phyloP scores from a whole-genome alignment of 2,329 filamentous ascomycete genomes.

The Aspergillus tanneri region DNA sequence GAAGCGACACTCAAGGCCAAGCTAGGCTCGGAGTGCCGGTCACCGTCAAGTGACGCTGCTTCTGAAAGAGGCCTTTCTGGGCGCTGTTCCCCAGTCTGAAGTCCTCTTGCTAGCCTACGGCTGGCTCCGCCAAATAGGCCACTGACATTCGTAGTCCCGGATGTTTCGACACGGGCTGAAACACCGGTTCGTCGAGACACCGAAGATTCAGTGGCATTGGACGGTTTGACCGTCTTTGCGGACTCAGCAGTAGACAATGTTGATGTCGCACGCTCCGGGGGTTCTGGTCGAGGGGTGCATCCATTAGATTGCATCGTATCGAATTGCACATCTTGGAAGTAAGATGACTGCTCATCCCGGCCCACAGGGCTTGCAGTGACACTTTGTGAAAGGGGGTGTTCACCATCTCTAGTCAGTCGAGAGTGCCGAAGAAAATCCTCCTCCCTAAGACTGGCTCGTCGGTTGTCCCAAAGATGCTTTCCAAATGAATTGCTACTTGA shows the following conservation, averaged over 20 bases:
- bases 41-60: slow-evolving; percentile 34
- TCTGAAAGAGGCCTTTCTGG: slow-evolving; percentile 38
- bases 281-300: slow-evolving; percentile 36
- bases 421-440: slow-evolving; percentile 55
- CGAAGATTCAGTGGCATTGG: slow-evolving; percentile 20
- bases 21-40: slow-evolving; percentile 43
- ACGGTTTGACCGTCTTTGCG: slow-evolving; percentile 45
- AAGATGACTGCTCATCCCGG: slow-evolving; percentile 34
- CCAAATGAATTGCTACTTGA: slow-evolving; percentile 57
- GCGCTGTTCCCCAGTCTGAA: slow-evolving; percentile 40
- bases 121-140: slow-evolving; percentile 44
- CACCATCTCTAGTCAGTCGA: slow-evolving; percentile 53
- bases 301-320: slow-evolving; percentile 24
- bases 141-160: slow-evolving; percentile 35
- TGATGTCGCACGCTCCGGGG: slow-evolving; percentile 42
- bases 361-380: slow-evolving; percentile 66
- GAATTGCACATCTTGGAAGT: slow-evolving; percentile 32
- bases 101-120: slow-evolving; percentile 35
- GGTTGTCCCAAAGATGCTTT: slow-evolving; percentile 50
- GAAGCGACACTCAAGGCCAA: slow-evolving; percentile 46
- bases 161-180: slow-evolving; percentile 30
- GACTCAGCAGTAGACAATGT: slow-evolving; percentile 49
- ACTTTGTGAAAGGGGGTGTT: slow-evolving; percentile 75
- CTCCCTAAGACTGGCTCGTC: slow-evolving; percentile 59
- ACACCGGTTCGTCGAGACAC: slow-evolving; percentile 26